phyloP scores from a whole-genome alignment of 345 rosid species.

The Dimocarpus longan region DNA sequence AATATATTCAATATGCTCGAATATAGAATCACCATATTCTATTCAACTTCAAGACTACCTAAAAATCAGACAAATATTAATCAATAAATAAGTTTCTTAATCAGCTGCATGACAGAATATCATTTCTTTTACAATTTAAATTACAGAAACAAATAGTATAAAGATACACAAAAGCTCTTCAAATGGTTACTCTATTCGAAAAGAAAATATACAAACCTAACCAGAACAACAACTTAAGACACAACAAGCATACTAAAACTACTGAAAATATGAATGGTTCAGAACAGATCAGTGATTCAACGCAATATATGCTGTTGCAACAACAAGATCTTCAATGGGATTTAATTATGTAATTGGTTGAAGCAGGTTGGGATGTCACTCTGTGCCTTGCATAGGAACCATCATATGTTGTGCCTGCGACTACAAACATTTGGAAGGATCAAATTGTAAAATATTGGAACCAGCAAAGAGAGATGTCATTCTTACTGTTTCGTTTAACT shows the following conservation, averaged over 20 bases:
- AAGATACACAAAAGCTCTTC: conserved; percentile 19
- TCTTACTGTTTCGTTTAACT: conserved; percentile 1
- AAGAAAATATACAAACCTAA: conserved; percentile 17
- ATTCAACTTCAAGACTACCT: neutral
- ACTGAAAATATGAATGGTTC: conserved; percentile 5
- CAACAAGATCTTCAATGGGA: conserved; percentile 18
- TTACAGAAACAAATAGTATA: conserved; percentile 16
- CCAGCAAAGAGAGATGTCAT: neutral
- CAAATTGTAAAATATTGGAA: neutral
- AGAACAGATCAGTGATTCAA: neutral
- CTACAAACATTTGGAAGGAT: neutral
- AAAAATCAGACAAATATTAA: neutral
- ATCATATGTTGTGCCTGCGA: conserved; percentile 67
- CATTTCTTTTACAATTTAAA: conserved; percentile 4
- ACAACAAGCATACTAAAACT: conserved; percentile 20
- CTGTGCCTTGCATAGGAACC: conserved; percentile 66
- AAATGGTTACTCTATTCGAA: neutral
- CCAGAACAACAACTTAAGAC: neutral
- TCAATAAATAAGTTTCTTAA: neutral
- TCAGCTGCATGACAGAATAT: neutral
- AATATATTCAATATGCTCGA: neutral
- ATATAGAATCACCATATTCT: neutral
- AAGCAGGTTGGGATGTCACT: conserved; percentile 28
- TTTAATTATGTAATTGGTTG: conserved; percentile 7
- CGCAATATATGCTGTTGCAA: neutral